Conservation (phyloP, 495 filamentous ascomycete genomes). For the Penicillium turbatum region DNA sequence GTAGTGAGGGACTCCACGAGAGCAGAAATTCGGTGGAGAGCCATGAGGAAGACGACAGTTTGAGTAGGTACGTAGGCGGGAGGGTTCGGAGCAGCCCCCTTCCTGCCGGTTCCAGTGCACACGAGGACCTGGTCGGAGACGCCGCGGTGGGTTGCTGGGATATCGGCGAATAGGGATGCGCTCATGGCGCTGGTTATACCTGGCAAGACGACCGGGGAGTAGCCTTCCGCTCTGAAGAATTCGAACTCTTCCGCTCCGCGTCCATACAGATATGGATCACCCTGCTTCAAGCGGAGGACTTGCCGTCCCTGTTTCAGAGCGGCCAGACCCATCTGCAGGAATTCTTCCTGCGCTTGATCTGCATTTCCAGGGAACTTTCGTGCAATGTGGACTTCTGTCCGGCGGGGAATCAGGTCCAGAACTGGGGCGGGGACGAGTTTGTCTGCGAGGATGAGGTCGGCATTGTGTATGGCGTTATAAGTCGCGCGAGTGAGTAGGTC, state of each 20-base stretch:
- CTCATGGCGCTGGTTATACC: constrained; percentile 85
- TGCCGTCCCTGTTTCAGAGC: constrained; percentile 67
- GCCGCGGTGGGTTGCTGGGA: constrained; percentile 82
- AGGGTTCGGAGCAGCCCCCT: constrained; percentile 75
- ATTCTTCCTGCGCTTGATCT: constrained; percentile 86
- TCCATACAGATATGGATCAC: constrained; percentile 94
- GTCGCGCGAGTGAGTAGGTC: constrained; percentile 87
- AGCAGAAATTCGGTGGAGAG: constrained; percentile 73
- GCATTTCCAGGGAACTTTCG: constrained; percentile 98
- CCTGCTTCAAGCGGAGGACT: constrained; percentile 89
- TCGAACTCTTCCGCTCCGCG: constrained; percentile 87
- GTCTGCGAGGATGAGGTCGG: constrained; percentile 88
- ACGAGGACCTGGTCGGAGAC: constrained; percentile 90
- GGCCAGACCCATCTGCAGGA: constrained; percentile 72
- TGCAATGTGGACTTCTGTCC: constrained; percentile 86
- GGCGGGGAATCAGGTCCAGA: constrained; percentile 81
- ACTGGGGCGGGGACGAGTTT: constrained; percentile 91
- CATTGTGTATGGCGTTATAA: constrained; percentile 74
- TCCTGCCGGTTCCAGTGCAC: constrained; percentile 91
- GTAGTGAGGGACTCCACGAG: constrained; percentile 63
- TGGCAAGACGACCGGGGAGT: constrained; percentile 69
- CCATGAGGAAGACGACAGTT: constrained; percentile 96
- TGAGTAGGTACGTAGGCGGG: constrained; percentile 71
- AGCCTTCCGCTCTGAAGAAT: constrained; percentile 75
- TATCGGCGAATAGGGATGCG: constrained; percentile 81